Base-by-base conservation (phyloP, 73 alveolate genomes). In the Breviolum minutum region DNA sequence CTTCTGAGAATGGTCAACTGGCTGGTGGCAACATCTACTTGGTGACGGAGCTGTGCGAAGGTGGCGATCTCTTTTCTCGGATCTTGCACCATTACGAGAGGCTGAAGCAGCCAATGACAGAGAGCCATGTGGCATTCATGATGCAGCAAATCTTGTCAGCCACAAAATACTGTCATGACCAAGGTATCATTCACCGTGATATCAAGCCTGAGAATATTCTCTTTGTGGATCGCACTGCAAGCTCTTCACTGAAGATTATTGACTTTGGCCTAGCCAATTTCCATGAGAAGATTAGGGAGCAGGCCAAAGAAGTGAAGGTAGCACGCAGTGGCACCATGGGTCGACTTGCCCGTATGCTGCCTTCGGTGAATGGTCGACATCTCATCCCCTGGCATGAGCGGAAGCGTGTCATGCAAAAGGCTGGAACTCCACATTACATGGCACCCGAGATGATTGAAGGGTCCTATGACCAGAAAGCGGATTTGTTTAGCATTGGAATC, bases 161-260 rank as follows among this genome's bases (percentile, higher is more conserved):
- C 40, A 99, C 99, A 66, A 99, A 99, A 83, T 99, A 89, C 64
- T 99, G 99, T 40, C 99, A 99, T 99, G 97, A 96, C 83, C 92
- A 73, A 92, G 99, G 99, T 74, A 99, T 99, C 84, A 91, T 99
- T 29, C 99, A 99, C 86, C 83, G 99, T 9, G 99, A 99, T 90
- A 95, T 99, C 82, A 99, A 99, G 84, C 99, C 99, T n/a, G 99
- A 94, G 74, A 94, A 94, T 86, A 94, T 94, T 73, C 94, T 94
- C 19, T 94, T 94, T 61, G 99, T 94, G 84, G 99, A 94, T 80
- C 94, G 99, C 8, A 94, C 94, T 60, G 92, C 99, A 12, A 94
- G 99, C 74, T 80, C 94, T 32, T 88, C 99, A 60, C 98, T 92
- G 64, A 92, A 92, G 68, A 92, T 92, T 24, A 94, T 94, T 29